Percentiles rank a stretch among this genome's conserved stretches.
phyloP scores from a whole-genome alignment of 2,329 filamentous ascomycete genomes.

The Neospermospora avenae region DNA sequence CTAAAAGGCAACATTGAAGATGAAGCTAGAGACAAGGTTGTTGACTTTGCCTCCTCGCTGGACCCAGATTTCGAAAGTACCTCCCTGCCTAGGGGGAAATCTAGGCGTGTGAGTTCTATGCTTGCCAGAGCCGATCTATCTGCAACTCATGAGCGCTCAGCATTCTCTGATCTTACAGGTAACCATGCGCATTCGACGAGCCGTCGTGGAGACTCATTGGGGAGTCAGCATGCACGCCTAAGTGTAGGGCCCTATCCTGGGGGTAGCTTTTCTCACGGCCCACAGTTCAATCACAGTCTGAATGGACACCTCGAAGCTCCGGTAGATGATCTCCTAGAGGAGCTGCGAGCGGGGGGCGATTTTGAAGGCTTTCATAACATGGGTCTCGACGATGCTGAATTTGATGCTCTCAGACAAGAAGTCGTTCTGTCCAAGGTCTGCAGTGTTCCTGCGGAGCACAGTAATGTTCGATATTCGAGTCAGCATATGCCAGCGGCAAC shows the following conservation, averaged over 20 bases:
- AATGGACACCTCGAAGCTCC: slow-evolving; percentile 66
- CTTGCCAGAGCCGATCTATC: slow-evolving; percentile 84
- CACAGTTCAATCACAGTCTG: slow-evolving; percentile 42
- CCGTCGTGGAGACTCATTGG: slow-evolving; percentile 64
- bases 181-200: slow-evolving; percentile 40
- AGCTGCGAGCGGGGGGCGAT: slow-evolving; percentile 58
- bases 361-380: slow-evolving; percentile 69
- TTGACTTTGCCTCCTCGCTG: slow-evolving; percentile 67
- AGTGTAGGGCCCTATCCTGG: slow-evolving; percentile 47
- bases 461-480: slow-evolving; percentile 57
- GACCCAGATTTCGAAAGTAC: slow-evolving; percentile 61
- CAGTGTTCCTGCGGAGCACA: slow-evolving; percentile 60
- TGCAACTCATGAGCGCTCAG: slow-evolving; percentile 74
- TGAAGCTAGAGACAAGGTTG: slow-evolving; percentile 33
- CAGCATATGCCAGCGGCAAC: slow-evolving; percentile 50
- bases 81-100: slow-evolving; percentile 55
- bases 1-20: slow-evolving; percentile 26
- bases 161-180: slow-evolving; percentile 69
- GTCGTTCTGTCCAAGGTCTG: slow-evolving; percentile 70
- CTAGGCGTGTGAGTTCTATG: slow-evolving; percentile 84
- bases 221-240: slow-evolving; percentile 59
- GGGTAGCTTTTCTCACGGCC: slow-evolving; percentile 24
- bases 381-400: slow-evolving; percentile 68
- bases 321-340: slow-evolving; percentile 67
- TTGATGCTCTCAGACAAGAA: slow-evolving; percentile 69